phyloP scores from a whole-genome alignment of 768 basidiomycete genomes.

The Xerocomus potaroensis region DNA sequence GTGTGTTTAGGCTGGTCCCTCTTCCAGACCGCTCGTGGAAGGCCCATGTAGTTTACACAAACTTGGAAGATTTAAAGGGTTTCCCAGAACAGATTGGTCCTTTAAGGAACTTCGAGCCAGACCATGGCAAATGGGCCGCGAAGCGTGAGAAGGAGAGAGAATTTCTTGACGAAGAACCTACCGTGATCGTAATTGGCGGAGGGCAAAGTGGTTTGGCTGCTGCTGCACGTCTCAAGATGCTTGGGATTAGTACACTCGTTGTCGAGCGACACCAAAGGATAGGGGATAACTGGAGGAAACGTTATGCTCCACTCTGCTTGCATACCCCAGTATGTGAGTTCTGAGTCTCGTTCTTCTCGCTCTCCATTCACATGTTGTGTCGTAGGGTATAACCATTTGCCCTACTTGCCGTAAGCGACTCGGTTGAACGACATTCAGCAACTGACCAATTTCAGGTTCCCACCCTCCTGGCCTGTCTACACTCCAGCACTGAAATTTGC shows the following conservation, averaged over 20 bases:
- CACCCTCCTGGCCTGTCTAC: conserved; percentile 55
- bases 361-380: background rate
- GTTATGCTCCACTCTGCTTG: conserved; percentile 28
- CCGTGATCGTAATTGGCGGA: conserved; percentile 48
- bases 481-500: conserved; percentile 55
- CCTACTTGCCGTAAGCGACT: conserved; percentile 49
- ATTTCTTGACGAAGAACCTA: conserved; percentile 40
- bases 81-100: conserved; percentile 43
- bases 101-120: conserved; percentile 39
- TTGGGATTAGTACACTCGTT: conserved; percentile 17
- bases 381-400: conserved; percentile 46
- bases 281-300: conserved; percentile 31
- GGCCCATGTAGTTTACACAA: conserved; percentile 46
- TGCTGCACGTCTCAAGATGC: conserved; percentile 49
- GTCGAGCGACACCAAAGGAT: conserved; percentile 25
- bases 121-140: conserved; percentile 29
- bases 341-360: no score
- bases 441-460: conserved; percentile 40
- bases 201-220: conserved; percentile 54
- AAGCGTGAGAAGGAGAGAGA: conserved; percentile 27
- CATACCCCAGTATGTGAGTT: conserved; percentile 31
- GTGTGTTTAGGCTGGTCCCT: conserved; percentile 46
- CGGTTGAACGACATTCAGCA: background rate
- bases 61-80: conserved; percentile 46
- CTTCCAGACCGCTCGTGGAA: conserved; percentile 41